These are phyloP conservation scores for Sporisorium iseilematis-ciliati DNA, from an alignment of 1,284 basidiomycete species.

Conservation along the genomic window DNA sequence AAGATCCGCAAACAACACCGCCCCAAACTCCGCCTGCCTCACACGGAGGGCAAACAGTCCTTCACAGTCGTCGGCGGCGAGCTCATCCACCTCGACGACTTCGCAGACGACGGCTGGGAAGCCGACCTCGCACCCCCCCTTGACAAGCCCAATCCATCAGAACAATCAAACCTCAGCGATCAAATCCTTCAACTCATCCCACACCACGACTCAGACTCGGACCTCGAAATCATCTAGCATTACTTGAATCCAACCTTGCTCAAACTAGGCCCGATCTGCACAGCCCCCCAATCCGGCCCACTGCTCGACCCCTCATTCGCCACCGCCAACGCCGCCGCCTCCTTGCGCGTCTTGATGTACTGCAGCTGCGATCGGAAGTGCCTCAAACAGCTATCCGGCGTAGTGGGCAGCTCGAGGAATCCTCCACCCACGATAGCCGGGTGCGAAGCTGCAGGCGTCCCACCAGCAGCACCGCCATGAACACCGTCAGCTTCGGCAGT, in stretches of 20 bases:
- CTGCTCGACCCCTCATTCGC: conserved; percentile 26
- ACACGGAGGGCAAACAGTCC: conserved; percentile 7
- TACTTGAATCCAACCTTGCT: conserved; percentile 51
- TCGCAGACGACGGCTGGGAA: conserved; percentile 34
- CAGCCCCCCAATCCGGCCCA: conserved; percentile 62
- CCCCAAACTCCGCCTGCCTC: conserved; percentile 33
- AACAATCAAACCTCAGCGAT: conserved; percentile 2
- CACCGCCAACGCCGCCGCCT: conserved; percentile 43
- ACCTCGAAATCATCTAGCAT: conserved; percentile 38
- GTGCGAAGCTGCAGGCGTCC: conserved; percentile 16
- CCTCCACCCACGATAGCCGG: conserved; percentile 72
- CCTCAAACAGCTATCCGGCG: conserved; percentile 87
- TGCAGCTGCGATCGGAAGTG: conserved; percentile 91
- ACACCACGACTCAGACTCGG: conserved; percentile 19
- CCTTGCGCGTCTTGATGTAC: conserved; percentile 84
- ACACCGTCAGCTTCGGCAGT: conserved; percentile 32
- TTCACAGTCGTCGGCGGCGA: conserved; percentile 35
- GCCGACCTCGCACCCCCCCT: conserved; percentile 22
- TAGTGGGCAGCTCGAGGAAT: conserved; percentile 87
- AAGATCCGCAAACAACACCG: conserved; percentile 31
- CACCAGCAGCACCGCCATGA: conserved; percentile 19
- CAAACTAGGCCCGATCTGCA: conserved; percentile 51
- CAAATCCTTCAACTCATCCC: conserved; percentile 12
- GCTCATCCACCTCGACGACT: conserved; percentile 31
- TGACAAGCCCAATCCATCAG: background rate